phyloP scores from a whole-genome alignment of 345 rosid species.

The Dimocarpus longan region DNA sequence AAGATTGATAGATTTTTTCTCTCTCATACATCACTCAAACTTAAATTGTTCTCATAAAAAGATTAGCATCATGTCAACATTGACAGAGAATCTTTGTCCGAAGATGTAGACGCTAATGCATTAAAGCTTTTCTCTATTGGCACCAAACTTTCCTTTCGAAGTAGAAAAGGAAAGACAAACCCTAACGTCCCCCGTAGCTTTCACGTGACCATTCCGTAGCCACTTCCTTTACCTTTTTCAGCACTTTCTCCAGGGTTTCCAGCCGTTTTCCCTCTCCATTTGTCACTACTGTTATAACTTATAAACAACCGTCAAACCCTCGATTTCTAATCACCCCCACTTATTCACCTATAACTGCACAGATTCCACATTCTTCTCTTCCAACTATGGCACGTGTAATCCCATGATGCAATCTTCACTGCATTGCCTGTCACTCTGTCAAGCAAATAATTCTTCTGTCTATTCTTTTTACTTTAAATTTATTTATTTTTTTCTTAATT shows the following conservation, averaged over 20 bases:
- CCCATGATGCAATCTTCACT: not conserved
- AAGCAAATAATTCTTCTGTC: not conserved
- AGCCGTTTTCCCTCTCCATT: not conserved
- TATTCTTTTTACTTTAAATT: not conserved
- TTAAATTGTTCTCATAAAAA: no score
- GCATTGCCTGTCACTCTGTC: not conserved
- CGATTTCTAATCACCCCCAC: not conserved
- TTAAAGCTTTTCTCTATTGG: no score
- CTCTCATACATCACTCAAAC: no score
- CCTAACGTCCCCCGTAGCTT: not conserved
- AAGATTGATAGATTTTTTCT: no score
- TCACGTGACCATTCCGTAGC: not conserved
- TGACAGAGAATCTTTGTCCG: no score
- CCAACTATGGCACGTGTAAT: not conserved
- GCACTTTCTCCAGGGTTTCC: not conserved
- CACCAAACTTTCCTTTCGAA: not conserved
- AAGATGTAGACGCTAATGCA: no score
- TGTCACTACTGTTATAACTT: not conserved
- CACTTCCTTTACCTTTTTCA: not conserved
- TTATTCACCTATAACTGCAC: not conserved
- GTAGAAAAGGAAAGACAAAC: not conserved
- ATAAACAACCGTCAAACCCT: constrained; percentile 3
- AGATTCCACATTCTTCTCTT: not conserved
- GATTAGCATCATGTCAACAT: no score
- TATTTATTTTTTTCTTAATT: not conserved